Conservation (phyloP, 1,284 basidiomycete genomes). For the Peniophora sp. region DNA sequence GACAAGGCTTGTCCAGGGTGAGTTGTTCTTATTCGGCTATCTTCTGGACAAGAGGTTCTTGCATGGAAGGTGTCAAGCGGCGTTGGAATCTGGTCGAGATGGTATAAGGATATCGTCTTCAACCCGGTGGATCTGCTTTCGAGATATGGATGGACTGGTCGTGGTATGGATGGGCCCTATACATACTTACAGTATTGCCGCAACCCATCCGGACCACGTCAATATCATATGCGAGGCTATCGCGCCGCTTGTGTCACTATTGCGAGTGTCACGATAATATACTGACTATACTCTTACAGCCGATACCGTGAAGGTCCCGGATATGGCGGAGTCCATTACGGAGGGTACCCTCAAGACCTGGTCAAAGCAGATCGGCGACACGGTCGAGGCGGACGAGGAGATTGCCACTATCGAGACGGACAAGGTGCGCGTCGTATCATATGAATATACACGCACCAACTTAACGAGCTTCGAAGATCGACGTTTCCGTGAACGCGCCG, state of each 20-base stretch:
- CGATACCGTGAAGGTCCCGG: conserved; percentile 92
- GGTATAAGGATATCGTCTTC: no score
- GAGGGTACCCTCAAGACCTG: conserved; percentile 96
- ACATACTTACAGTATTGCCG: no score
- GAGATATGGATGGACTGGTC: no score
- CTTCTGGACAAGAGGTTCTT: not conserved
- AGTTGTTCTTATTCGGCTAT: conserved; percentile 14
- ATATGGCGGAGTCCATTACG: conserved; percentile 98
- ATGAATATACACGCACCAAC: not conserved
- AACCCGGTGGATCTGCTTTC: no score
- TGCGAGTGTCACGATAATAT: no score
- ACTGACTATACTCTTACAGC: conserved; percentile 29
- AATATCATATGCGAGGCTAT: not conserved
- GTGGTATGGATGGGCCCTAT: no score
- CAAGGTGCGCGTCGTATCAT: conserved; percentile 56
- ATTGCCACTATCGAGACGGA: conserved; percentile 98
- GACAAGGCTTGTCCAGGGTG: conserved; percentile 61
- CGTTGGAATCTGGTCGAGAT: no score
- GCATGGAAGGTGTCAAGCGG: not conserved
- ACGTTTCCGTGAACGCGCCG: conserved; percentile 95
- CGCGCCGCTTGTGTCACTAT: not conserved
- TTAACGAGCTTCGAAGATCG: conserved; percentile 61
- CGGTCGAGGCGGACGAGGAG: conserved; percentile 89
- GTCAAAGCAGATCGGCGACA: conserved; percentile 91
- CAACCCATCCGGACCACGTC: no score